phyloP scores from a whole-genome alignment of 176 grass and related monocot species.

The Alloteropsis semialata region DNA sequence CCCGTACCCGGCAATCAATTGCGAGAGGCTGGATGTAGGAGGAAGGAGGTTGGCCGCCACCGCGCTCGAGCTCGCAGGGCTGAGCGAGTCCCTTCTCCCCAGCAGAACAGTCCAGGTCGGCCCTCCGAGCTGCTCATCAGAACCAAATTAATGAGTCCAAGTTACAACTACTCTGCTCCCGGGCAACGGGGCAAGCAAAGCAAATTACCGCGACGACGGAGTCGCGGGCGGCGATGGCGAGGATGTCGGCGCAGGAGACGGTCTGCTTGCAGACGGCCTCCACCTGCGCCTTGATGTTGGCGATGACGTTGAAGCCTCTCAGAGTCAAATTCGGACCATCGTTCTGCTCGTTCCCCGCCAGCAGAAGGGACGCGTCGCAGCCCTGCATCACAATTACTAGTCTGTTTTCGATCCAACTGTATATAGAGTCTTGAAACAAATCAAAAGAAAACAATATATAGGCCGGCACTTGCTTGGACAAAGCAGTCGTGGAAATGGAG shows the following conservation, averaged over 20 bases:
- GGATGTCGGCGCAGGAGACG: conserved; percentile 79
- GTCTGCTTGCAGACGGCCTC: conserved; percentile 57
- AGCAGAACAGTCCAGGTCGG: too few species aligned
- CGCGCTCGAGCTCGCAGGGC: too few species aligned
- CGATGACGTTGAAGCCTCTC: conserved; percentile 43
- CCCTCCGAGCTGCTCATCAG: neutral
- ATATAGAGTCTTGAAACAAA: too few species aligned
- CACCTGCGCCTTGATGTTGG: conserved; percentile 60
- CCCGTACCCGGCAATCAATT: neutral
- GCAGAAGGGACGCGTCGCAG: conserved; percentile 69
- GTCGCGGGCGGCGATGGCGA: conserved; percentile 64
- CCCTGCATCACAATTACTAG: conserved; percentile 57
- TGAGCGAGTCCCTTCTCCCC: too few species aligned
- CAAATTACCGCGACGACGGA: conserved; percentile 60
- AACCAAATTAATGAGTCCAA: too few species aligned
- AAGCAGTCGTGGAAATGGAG: too few species aligned
- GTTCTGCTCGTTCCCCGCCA: conserved; percentile 45
- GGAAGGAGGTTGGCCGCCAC: conserved; percentile 17
- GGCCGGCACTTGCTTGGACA: conserved; percentile 71
- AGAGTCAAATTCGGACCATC: neutral
- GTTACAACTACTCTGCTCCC: too few species aligned
- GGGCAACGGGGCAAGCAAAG: too few species aligned
- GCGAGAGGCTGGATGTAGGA: neutral
- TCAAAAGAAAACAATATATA: too few species aligned
- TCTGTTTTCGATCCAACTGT: too few species aligned